Base-by-base conservation (phyloP, 176 grass and related monocot genomes). In the Aegilops sharonensis region DNA sequence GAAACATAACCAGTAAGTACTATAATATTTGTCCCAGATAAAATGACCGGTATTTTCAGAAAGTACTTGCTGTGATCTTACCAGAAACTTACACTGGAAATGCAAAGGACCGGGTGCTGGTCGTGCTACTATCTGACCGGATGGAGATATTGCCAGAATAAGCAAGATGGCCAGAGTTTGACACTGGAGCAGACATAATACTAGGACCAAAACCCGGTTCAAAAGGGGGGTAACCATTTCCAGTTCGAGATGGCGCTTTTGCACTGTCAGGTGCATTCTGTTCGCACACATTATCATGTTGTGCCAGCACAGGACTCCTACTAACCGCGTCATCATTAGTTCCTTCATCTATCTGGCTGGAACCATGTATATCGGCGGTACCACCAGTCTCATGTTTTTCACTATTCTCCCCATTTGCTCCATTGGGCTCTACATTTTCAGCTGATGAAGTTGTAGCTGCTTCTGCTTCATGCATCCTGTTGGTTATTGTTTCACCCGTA, bases 111-210 rank as follows among this genome's bases (percentile, higher is more conserved):
- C 89, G 87, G 61, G 95, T 86, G 82, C 95, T 95, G 45, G 91
- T 95, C 4, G 94, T 85, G 83, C 89, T 98, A 79, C 95, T 98
- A 80, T 95, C 95, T 48, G 95, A 98, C 17, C 95, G 91, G 25
- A 93, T 75, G 73, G 95, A 98, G 60, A 90, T 57, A 23, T 79
- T 95, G 21, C 93, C 95, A 62, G 92, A 86, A 89, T 94, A 91
- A 1, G 86, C 83, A 75, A 98, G 84, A 68, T 89, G 87, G 39
- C 87, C 92, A 0, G 93, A 95, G 57, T 77, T 77, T 11, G 89
- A 83, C 27, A 81, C 81, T 31, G 84, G 85, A 42, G 68, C 89
- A 13, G 91, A 95, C 70, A 85, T 78, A 43, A 84, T 82, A 50
- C 87, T 90, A 68, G 79, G 84, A 47, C 86, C 78, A 76, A 50